These are phyloP conservation scores for Claviceps sp. DNA, from an alignment of 2,329 filamentous ascomycete genomes.

Conservation along the genomic window DNA sequence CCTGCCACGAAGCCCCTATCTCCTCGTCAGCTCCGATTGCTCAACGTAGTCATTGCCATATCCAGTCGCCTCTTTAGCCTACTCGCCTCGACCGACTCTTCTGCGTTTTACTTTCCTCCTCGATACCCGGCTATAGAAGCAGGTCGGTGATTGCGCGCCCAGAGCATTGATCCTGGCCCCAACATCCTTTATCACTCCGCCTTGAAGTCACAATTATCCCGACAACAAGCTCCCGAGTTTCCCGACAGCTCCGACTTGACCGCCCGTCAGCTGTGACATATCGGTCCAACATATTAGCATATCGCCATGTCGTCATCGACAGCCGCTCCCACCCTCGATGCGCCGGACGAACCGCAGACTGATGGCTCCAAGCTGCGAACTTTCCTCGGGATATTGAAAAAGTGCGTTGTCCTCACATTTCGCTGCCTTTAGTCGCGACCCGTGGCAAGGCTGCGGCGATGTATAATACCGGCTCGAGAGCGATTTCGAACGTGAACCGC, in stretches of 20 bases:
- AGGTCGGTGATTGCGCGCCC: too few relatives aligned
- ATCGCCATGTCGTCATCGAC: constrained; percentile 24
- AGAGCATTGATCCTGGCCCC: not conserved
- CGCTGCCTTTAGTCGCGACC: not conserved
- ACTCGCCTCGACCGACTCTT: not conserved
- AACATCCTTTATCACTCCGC: not conserved
- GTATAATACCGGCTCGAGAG: not conserved
- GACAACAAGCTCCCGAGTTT: not conserved
- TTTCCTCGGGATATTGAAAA: constrained; percentile 76
- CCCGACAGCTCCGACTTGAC: not conserved
- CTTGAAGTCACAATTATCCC: not conserved
- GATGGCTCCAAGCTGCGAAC: constrained; percentile 83
- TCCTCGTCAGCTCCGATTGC: not conserved
- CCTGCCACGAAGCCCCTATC: not conserved
- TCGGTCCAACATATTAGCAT: not conserved
- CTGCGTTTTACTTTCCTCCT: not conserved
- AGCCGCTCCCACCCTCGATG: constrained; percentile 18
- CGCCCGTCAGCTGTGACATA: not conserved
- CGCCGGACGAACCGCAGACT: constrained; percentile 41
- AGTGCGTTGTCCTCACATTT: constrained; percentile 41
- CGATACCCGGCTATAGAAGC: too few relatives aligned
- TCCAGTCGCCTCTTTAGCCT: not conserved
- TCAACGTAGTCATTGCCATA: not conserved
- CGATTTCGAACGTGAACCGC: not conserved
- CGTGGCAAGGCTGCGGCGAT: too few relatives aligned